These are phyloP conservation scores for Polytrichum formosum DNA, from an alignment of 225 moss, liverwort and hornwort species.

Conservation along the genomic window DNA sequence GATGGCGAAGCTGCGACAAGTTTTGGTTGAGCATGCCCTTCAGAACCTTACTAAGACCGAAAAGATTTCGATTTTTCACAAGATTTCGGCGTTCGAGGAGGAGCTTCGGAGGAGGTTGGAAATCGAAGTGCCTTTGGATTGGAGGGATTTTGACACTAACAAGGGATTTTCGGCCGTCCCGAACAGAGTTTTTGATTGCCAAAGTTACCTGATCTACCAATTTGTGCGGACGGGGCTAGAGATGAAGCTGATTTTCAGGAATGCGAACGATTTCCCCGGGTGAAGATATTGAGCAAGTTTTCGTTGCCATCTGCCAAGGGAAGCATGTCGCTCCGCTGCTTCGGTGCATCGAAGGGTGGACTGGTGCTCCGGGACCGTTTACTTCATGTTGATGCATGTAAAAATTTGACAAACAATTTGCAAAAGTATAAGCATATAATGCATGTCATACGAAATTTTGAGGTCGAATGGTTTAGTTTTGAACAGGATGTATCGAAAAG, in stretches of 20 bases:
- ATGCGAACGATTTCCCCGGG: conserved; percentile 52
- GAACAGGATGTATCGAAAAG: too few relatives aligned
- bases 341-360: conserved; percentile 58
- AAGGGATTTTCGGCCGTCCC: conserved; percentile 27
- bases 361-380: conserved; percentile 45
- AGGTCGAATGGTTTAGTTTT: too few relatives aligned
- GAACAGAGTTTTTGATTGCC: conserved; percentile 48
- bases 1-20: conserved; percentile 60
- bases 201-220: conserved; percentile 56
- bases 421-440: too few relatives aligned
- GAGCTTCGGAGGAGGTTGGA: conserved; percentile 28
- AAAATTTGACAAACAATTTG: too few relatives aligned
- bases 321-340: conserved; percentile 50
- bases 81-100: conserved; percentile 45
- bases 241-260: conserved; percentile 55
- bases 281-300: conserved; percentile 56
- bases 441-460: too few relatives aligned
- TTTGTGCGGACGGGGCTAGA: conserved; percentile 47
- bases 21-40: conserved; percentile 45
- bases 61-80: conserved; percentile 24
- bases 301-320: conserved; percentile 43
- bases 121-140: conserved; percentile 17
- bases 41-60: conserved; percentile 12
- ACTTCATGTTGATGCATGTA: too few relatives aligned
- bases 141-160: conserved; percentile 26